phyloP scores from a whole-genome alignment of 768 basidiomycete species.

The Lactifluus piperatus region DNA sequence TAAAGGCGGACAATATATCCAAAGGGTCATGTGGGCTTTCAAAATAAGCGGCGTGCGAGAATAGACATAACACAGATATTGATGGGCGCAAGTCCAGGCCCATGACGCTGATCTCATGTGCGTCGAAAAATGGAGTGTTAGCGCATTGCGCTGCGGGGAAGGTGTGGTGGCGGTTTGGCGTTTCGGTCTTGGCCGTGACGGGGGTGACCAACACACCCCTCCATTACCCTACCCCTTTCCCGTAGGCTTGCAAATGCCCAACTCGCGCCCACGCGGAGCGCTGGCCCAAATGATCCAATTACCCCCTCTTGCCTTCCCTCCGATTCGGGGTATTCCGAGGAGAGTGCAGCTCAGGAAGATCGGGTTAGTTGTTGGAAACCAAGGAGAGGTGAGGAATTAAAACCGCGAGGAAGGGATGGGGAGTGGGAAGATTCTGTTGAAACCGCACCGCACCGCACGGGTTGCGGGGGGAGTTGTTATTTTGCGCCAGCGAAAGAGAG shows the following conservation, averaged over 20 bases:
- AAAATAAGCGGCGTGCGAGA: slow-evolving; percentile 13
- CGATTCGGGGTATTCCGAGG: slow-evolving; percentile 5
- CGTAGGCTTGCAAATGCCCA: too few relatives aligned
- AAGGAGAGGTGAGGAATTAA: background rate
- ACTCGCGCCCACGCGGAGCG: slow-evolving; percentile 9
- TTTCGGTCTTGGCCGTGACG: slow-evolving; percentile 3
- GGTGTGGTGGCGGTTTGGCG: slow-evolving; percentile 8
- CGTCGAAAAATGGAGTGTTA: background rate
- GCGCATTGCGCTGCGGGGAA: slow-evolving; percentile 13
- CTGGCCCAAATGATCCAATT: background rate
- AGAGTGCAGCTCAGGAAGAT: background rate
- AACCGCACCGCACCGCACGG: background rate
- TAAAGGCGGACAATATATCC: background rate
- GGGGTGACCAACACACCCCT: too few relatives aligned
- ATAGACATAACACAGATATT: background rate
- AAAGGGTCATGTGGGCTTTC: slow-evolving; percentile 12
- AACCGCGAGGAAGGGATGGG: background rate
- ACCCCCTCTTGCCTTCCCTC: too few relatives aligned
- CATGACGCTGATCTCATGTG: slow-evolving; percentile 10
- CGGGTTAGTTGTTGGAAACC: background rate
- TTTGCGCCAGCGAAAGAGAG: background rate
- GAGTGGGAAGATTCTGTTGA: background rate
- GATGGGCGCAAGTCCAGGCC: slow-evolving; percentile 17
- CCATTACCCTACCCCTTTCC: too few relatives aligned
- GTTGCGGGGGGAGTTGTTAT: background rate